Conservation (phyloP, 139 green algal species). For the Astrephomene gubernaculifera region DNA sequence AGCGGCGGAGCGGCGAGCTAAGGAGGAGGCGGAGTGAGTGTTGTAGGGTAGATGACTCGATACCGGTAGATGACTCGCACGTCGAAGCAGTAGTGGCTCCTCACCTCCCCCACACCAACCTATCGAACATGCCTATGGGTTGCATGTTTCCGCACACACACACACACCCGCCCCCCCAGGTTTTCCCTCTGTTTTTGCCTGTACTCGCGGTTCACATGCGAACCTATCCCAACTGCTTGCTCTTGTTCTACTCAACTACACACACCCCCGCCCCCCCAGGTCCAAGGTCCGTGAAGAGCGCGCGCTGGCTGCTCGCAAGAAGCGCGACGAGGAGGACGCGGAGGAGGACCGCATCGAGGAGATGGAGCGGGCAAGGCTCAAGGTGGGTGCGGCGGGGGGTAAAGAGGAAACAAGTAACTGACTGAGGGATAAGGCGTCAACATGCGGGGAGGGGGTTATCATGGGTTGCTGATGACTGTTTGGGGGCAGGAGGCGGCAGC, state of each 20-base stretch:
- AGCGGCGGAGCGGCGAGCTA: slow-evolving; percentile 1
- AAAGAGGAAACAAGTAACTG: too few relatives aligned
- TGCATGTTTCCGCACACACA: background rate
- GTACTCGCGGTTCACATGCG: too few relatives aligned
- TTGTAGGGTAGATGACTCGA: too few relatives aligned
- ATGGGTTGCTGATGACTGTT: too few relatives aligned
- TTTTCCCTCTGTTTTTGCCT: background rate
- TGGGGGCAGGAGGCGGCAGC: too few relatives aligned
- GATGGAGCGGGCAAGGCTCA: slow-evolving; percentile 50
- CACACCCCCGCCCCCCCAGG: slow-evolving; percentile 9
- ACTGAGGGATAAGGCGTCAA: too few relatives aligned
- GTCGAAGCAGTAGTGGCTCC: too few relatives aligned
- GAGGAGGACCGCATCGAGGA: slow-evolving; percentile 64
- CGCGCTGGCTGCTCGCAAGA: slow-evolving; percentile 41
- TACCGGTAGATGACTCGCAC: too few relatives aligned
- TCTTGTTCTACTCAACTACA: background rate
- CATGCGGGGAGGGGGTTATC: too few relatives aligned
- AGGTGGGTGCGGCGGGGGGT: slow-evolving; percentile 49
- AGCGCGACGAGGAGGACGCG: slow-evolving; percentile 61
- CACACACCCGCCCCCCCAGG: background rate
- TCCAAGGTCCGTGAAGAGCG: slow-evolving; percentile 23
- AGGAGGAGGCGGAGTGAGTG: slow-evolving; percentile 48
- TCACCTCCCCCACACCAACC: background rate
- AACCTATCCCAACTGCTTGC: too few relatives aligned
- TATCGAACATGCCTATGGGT: too few relatives aligned